phyloP scores from a whole-genome alignment of 441 rosid species.

The Populus hybrid region DNA sequence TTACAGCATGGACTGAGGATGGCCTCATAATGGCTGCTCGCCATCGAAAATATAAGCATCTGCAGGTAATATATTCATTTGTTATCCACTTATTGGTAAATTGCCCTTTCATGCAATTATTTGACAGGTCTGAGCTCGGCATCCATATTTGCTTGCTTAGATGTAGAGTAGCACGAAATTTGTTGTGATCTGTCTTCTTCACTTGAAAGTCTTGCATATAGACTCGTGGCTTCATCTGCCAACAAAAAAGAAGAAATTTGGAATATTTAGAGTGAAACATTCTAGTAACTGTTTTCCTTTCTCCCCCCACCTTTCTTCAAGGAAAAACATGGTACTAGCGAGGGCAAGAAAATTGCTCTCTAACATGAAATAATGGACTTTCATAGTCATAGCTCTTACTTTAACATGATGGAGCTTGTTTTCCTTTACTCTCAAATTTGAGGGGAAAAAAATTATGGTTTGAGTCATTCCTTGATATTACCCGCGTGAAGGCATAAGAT shows the following conservation, averaged over 20 bases:
- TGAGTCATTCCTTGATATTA: no score
- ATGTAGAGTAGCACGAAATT: not conserved
- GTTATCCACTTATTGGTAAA: not conserved
- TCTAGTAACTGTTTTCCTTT: no score
- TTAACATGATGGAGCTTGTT: no score
- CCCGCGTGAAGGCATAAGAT: no score
- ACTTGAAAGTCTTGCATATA: not conserved
- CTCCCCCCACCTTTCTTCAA: no score
- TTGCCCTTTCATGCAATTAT: not conserved
- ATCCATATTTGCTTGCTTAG: not conserved
- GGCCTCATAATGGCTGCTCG: slow-evolving; percentile 96
- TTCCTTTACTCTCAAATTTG: no score
- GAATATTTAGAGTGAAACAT: not conserved
- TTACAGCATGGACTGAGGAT: slow-evolving; percentile 95
- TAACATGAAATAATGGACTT: no score
- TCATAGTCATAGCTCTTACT: no score
- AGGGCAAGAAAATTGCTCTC: no score
- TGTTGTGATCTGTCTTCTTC: not conserved
- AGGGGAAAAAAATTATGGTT: no score
- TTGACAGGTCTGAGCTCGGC: not conserved
- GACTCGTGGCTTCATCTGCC: not conserved
- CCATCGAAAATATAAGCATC: slow-evolving; percentile 72
- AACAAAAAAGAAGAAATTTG: no score
- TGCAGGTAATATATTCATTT: slow-evolving; percentile 51
- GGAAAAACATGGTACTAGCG: no score